Percentiles rank a stretch among this genome's conserved stretches.
phyloP scores from a whole-genome alignment of 495 filamentous ascomycete genomes.

The Penicillium tannophilum region DNA sequence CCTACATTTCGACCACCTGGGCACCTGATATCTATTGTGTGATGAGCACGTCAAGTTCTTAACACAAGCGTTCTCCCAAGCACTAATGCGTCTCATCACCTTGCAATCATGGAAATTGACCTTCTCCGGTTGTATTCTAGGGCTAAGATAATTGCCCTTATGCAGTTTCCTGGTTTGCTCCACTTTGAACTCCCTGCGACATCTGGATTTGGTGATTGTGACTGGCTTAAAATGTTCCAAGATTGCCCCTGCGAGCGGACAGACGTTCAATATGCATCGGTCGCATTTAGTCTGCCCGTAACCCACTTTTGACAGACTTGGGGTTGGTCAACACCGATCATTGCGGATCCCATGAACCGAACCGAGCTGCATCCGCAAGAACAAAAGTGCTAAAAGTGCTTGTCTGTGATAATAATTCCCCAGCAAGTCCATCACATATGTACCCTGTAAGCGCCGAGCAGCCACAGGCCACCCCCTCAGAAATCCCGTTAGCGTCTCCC shows the following conservation, averaged over 20 bases:
- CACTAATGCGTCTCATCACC: neutral
- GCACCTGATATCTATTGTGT: neutral
- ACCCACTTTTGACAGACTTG: neutral
- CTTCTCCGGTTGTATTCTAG: neutral
- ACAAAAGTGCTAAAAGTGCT: neutral
- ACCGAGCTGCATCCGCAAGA: constrained; percentile 5
- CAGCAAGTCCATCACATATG: constrained; percentile 6
- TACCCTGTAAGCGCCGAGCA: constrained; percentile 17
- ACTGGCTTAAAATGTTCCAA: constrained; percentile 4
- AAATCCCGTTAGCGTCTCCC: constrained; percentile 17
- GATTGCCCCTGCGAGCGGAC: neutral
- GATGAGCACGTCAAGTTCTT: neutral
- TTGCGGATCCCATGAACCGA: constrained; percentile 2
- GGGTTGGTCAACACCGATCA: constrained; percentile 2
- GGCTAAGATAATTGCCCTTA: neutral
- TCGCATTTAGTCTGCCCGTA: neutral
- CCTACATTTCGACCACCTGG: no score
- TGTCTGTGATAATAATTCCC: constrained; percentile 1
- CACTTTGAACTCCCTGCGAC: neutral
- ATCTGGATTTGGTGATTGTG: constrained; percentile 2
- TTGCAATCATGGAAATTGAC: neutral
- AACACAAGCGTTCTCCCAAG: neutral
- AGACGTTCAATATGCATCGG: constrained; percentile 1
- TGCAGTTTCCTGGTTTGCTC: neutral
- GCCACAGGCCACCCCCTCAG: constrained; percentile 9